These are phyloP conservation scores for Fusarium nisikadoi DNA, from an alignment of 2,329 filamentous ascomycete species.

Conservation along the genomic window DNA sequence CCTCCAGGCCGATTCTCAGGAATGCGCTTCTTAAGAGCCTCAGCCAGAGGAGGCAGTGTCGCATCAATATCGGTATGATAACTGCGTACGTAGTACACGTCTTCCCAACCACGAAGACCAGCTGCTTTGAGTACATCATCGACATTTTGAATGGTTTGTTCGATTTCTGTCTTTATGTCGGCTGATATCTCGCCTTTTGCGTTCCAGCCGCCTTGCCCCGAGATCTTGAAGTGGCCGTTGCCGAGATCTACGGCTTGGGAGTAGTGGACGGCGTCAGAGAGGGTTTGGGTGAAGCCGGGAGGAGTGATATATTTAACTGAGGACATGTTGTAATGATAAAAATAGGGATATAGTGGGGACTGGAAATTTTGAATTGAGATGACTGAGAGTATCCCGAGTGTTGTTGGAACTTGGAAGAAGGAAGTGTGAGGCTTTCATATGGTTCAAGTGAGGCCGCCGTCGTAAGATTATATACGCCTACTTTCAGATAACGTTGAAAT, in stretches of 20 bases:
- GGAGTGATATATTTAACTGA: slow-evolving; percentile 21
- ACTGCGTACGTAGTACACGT: slow-evolving; percentile 42
- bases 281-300: background rate
- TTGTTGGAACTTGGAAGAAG: background rate
- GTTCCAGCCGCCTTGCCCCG: slow-evolving; percentile 40
- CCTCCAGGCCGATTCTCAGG: slow-evolving; percentile 24
- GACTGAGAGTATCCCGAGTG: background rate
- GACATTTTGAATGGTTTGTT: slow-evolving; percentile 39
- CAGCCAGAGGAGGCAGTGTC: slow-evolving; percentile 10
- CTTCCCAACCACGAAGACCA: slow-evolving; percentile 43
- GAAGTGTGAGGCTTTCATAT: background rate
- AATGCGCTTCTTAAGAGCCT: slow-evolving; percentile 23
- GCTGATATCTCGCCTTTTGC: slow-evolving; percentile 27
- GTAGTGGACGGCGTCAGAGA: slow-evolving; percentile 32
- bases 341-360: background rate
- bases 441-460: background rate
- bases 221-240: slow-evolving; percentile 39
- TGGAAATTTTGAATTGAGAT: background rate
- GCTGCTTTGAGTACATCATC: slow-evolving; percentile 38
- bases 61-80: slow-evolving; percentile 39
- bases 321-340: background rate
- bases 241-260: slow-evolving; percentile 40
- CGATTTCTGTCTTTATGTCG: slow-evolving; percentile 20
- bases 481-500: background rate
- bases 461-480: background rate